phyloP scores from a whole-genome alignment of 2,329 filamentous ascomycete species.

The Ceratocystis smalleyi region DNA sequence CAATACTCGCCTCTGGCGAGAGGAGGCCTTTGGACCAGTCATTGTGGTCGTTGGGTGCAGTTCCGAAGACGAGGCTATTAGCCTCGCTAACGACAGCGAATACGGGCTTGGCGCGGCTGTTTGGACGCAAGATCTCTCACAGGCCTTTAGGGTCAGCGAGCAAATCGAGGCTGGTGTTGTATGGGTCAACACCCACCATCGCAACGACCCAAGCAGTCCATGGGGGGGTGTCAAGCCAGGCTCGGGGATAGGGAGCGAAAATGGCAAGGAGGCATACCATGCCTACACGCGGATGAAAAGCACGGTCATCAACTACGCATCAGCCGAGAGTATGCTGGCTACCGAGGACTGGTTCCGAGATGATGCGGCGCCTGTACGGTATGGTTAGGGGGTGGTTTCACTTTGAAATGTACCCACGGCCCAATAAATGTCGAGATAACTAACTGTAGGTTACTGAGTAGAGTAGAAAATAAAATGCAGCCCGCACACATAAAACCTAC shows the following conservation, averaged over 20 bases:
- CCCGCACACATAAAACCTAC: too few relatives aligned
- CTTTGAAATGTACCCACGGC: too few relatives aligned
- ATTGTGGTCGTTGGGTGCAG: conserved; percentile 37
- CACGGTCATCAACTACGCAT: conserved; percentile 54
- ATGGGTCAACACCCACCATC: conserved; percentile 48
- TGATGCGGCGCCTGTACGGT: conserved; percentile 32
- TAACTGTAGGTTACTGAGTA: too few relatives aligned
- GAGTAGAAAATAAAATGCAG: too few relatives aligned
- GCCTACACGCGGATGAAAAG: conserved; percentile 48
- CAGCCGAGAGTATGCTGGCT: conserved; percentile 33
- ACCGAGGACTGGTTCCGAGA: conserved; percentile 56
- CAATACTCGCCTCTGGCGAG: conserved; percentile 35
- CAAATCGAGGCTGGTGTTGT: conserved; percentile 45
- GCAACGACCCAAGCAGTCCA: conserved; percentile 56
- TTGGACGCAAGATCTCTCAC: conserved; percentile 39
- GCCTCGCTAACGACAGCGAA: conserved; percentile 29
- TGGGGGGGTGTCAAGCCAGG: conserved; percentile 50
- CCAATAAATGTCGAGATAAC: too few relatives aligned
- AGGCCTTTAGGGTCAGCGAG: conserved; percentile 32
- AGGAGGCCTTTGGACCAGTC: conserved; percentile 51
- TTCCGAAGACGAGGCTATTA: conserved; percentile 24
- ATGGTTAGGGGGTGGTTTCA: neutral
- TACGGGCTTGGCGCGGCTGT: conserved; percentile 42
- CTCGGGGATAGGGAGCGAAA: conserved; percentile 57
- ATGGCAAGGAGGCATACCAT: conserved; percentile 48